A percentile compares a stretch with the other conserved stretches of the same genome.
phyloP scores from a whole-genome alignment of 495 filamentous ascomycete species.

The Paragyromitra xinjiangensis region DNA sequence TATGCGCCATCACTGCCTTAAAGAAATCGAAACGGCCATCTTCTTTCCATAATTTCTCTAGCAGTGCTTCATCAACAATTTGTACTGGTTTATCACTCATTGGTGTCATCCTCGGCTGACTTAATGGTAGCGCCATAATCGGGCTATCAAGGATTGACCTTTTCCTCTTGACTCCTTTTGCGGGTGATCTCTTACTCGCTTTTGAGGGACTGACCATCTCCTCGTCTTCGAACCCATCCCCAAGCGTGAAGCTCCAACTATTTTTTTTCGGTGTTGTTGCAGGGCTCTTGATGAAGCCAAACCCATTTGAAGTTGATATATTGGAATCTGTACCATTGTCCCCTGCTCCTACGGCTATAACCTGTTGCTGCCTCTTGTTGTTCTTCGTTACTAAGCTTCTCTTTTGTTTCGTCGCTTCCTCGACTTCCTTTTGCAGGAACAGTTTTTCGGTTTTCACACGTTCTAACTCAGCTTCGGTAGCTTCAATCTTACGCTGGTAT shows the following conservation, averaged over 20 bases:
- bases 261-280: constrained; percentile 69
- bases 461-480: constrained; percentile 66
- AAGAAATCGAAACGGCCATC: constrained; percentile 63
- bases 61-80: constrained; percentile 54
- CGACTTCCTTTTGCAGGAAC: constrained; percentile 73
- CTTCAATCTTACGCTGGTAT: constrained; percentile 68
- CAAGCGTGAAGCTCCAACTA: constrained; percentile 63
- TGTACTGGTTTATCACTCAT: constrained; percentile 27
- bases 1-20: constrained; percentile 69
- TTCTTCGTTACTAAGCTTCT: constrained; percentile 63
- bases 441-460: constrained; percentile 70
- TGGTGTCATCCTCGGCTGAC: constrained; percentile 58
- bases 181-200: constrained; percentile 61
- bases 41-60: constrained; percentile 55
- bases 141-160: constrained; percentile 68
- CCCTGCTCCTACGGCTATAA: constrained; percentile 45
- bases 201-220: constrained; percentile 69
- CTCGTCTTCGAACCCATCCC: constrained; percentile 79
- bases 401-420: constrained; percentile 65
- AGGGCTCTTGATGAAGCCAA: constrained; percentile 49
- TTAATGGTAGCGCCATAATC: constrained; percentile 64
- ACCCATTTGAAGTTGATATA: constrained; percentile 27
- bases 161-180: constrained; percentile 72
- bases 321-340: constrained; percentile 18
- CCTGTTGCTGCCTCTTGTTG: constrained; percentile 59